Conservation (phyloP, 2,329 filamentous ascomycete genomes). For the Pseudogymnoascus sp. region DNA sequence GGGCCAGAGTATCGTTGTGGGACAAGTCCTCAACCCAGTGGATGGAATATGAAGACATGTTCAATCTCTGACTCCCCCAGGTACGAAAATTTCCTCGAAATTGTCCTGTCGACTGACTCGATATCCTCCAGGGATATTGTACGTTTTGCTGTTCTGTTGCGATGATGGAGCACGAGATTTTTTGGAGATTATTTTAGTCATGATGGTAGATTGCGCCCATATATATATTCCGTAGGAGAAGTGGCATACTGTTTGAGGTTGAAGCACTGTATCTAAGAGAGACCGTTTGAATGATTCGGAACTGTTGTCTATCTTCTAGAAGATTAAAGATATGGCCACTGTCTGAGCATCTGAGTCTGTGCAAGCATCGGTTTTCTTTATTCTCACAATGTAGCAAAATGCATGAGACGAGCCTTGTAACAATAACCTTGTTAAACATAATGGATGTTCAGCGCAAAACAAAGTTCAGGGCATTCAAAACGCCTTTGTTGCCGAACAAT, state of each 20-base stretch:
- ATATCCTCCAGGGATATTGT: neutral
- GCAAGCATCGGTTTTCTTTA: neutral
- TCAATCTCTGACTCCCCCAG: neutral
- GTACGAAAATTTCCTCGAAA: neutral
- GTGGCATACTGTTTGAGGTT: neutral
- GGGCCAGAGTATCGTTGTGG: neutral
- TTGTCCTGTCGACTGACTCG: neutral
- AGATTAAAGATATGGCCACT: neutral
- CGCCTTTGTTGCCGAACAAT: neutral
- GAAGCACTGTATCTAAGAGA: neutral
- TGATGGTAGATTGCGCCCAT: neutral
- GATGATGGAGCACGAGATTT: neutral
- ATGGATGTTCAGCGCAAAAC: neutral
- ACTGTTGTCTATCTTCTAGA: neutral
- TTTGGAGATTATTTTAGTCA: neutral
- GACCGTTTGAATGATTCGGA: neutral
- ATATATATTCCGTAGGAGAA: neutral
- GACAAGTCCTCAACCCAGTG: conserved; percentile 2
- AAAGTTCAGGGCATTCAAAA: neutral
- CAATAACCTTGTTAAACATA: neutral
- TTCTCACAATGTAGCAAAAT: neutral
- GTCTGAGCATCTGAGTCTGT: neutral
- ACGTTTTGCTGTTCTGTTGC: neutral
- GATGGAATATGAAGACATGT: neutral
- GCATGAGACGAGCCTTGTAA: neutral